Base-by-base conservation (phyloP, 2,329 filamentous ascomycete genomes). In the Eutypella sp. region DNA sequence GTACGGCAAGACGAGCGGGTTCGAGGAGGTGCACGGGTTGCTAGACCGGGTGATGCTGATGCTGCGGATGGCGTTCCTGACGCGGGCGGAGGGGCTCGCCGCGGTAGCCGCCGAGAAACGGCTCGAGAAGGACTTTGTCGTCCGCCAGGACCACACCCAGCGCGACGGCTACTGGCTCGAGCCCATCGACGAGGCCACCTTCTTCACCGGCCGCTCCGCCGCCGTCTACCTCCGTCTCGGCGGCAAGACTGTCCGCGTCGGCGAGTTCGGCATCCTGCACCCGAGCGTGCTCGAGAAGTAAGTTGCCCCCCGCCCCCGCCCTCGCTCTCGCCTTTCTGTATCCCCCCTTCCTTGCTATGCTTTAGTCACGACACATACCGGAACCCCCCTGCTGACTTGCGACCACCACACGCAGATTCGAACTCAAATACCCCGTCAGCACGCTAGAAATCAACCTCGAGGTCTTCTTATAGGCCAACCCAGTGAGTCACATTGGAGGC, bases 371-470 rank as follows among this genome's bases (percentile, higher is more conserved):
- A n/a, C n/a, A n/a, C n/a, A n/a, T n/a, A n/a, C n/a, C n/a, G n/a
- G n/a, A n/a, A n/a, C n/a, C n/a, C n/a, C n/a, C n/a, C n/a, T 44
- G 51, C 53, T 55, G 34, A 37, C 34, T 13, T 18, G 10, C n/a
- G 7, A 37, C 6, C 3, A 13, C 6, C 3, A 13, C 18, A 15
- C 16, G 19, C 36, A 39, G 36, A 23, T 53, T 62, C 50, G 52
- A 55, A 45, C 49, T 59, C 46, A 55, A 51, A 45, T 92, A 91
- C 74, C 92, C 93, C 36, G 90, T 95, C 58, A 96, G 90, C 71
- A 90, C 89, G 37, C 71, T 99, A 56, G 93, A 99, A 74, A 79
- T 99, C 65, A 96, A 97, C 69, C 80, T 97, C 25, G 92, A 97
- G 70, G 81, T 87, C 55, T 95, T 99, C 78, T 75, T 96, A 71